Base-by-base conservation (phyloP, 768 basidiomycete genomes). In the Amanita polypyramis region DNA sequence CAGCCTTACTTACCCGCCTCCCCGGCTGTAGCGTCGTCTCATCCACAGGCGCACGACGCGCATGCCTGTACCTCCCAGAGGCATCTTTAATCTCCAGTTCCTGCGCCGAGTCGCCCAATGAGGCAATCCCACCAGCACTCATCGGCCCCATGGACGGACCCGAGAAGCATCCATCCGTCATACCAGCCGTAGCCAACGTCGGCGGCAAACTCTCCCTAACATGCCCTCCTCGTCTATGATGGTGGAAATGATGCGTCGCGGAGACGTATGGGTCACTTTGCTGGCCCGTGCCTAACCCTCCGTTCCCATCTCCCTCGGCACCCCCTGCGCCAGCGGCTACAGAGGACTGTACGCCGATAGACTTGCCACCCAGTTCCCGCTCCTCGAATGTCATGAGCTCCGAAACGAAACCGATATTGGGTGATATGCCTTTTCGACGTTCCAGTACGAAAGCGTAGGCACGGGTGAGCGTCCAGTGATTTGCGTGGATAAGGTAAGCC, bases 361-460 rank as follows among this genome's bases (percentile, higher is more conserved):
- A 79, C 66, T 89, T 79, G 45, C 86, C 72, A 51, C 93, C 80
- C 43, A 94, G 70, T 65, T 95, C 87, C 59, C 82, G 72, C 60
- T 95, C 92, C 67, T 98, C 94, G 58, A 94, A 96, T 40, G 81
- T 85, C 94, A 96, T 96, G 36, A 98, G 75, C 64, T 96, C 93
- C 3, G 89, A 91, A 37, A 97, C 92, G 64, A 98, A 98, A 5
- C 95, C 95, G 53, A 98, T 95, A 60, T 96, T 97, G 8, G 94
- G 95, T 11, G 89, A 93, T 55, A 97, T 95, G 54, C 92, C 92
- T 55, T 90, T 91, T 30, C 95, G 80, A 7, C 92, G 79, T 56
- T 94, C 94, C 34, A 90, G 75, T 20, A 98, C 94, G 59, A 92
- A 96, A 0, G 83, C 69, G 61, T 97, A 98, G 1, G 95, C 91